Evolutionary conservation across 768 basidiomycete genomes (phyloP), one percentile per base, ranked within the genome.

Genomic region (Xerocomellus chrysenteron): DNA sequence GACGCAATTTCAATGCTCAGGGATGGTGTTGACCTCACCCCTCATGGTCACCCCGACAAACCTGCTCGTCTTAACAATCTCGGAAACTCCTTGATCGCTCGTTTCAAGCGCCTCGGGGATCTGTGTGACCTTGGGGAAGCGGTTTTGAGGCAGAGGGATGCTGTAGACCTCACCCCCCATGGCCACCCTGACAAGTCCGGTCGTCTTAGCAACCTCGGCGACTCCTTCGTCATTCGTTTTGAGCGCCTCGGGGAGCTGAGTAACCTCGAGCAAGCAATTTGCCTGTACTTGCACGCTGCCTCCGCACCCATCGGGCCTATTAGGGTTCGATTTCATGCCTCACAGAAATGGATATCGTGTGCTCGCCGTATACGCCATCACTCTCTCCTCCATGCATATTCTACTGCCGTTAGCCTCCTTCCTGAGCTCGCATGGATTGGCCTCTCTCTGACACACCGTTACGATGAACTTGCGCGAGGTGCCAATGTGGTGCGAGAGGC

Each of bases 371-470:
- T 59, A 17, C 37, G 45, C 2, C 47, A 61, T 5, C 24, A 17
- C n/a, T 55, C 64, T 30, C 59, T 63, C 28, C 43, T 68, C 2
- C 39, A 58, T 6, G 65, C 63, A 21, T 69, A 62, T 52, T 50
- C 51, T 28, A 35, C 36, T 7, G 48, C 68, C 0, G 54, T 69
- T 14, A 24, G 36, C 36, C 62, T 69, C 32, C 55, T 68, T 6
- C 67, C 67, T 39, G 36, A 58, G 17, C 37, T 58, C 13, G 57
- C 57, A 16, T 59, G 54, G 58, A 41, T 56, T 12, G 67, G 62
- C 13, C 51, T 60, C 14, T 51, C 65, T 32, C 45, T 68, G 11
- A 14, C 32, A 16, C 39, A 46, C 17, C 68, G 68, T 26, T 61
- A 61, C 17, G 47, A 49, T 33, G 50, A 52, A n/a, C 56, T 68